These are phyloP conservation scores for Triticum aestivum DNA, from an alignment of 176 grass and related monocot species.

Conservation along the genomic window DNA sequence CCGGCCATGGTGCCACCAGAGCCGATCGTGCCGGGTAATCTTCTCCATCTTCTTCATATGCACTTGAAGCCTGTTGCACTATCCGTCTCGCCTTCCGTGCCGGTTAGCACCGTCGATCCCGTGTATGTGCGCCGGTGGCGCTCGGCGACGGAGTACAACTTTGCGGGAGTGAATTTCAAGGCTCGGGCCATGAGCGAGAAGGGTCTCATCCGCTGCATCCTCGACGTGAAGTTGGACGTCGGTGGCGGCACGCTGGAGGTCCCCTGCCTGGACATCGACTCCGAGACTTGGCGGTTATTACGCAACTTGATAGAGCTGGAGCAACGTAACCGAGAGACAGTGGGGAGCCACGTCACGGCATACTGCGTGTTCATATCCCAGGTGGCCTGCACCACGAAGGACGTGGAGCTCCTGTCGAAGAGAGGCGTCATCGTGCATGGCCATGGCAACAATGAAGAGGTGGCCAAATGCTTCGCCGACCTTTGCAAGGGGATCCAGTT, in stretches of 20 bases:
- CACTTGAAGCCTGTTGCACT: not conserved
- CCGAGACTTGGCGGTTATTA: not conserved
- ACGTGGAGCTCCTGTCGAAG: not conserved
- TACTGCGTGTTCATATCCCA: not conserved
- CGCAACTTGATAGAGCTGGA: conserved; percentile 35
- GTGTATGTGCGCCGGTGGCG: not conserved
- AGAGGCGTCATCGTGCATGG: not conserved
- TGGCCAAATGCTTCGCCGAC: not conserved
- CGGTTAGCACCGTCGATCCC: fast-evolving
- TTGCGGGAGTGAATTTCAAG: not conserved
- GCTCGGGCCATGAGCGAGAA: not conserved
- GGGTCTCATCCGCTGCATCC: not conserved
- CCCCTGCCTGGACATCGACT: conserved; percentile 4
- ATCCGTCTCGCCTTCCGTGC: fast-evolving
- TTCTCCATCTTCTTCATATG: conserved; percentile 35
- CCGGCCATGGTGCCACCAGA: not conserved
- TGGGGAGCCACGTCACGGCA: not conserved
- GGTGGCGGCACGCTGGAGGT: not conserved
- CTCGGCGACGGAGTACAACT: conserved; percentile 6
- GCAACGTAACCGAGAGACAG: not conserved
- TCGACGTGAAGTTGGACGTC: not conserved
- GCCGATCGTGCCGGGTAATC: not conserved
- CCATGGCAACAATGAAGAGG: not conserved
- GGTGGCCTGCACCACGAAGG: not conserved
- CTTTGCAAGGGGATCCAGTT: conserved; percentile 27